Percentiles rank a stretch among this genome's conserved stretches.
Conservation (phyloP, 1,139 yeast species). For the Wickerhamomyces sp. region DNA sequence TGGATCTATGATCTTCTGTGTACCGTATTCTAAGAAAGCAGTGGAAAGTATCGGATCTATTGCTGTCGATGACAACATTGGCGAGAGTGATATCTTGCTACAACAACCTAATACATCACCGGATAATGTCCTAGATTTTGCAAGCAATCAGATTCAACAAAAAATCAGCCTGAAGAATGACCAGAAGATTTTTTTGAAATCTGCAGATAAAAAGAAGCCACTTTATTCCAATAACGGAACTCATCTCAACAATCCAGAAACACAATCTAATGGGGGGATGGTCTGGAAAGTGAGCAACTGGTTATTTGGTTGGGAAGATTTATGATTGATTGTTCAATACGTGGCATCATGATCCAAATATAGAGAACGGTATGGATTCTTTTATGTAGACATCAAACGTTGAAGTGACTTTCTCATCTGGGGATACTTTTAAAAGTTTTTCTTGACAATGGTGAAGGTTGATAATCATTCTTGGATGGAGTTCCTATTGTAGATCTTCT, state of each 20-base stretch:
- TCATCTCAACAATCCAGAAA: constrained; percentile 11
- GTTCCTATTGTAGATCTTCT: constrained; percentile 2
- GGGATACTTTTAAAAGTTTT: constrained; percentile 1
- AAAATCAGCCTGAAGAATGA: constrained; percentile 23
- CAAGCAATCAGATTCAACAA: constrained; percentile 8
- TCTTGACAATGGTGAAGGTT: constrained; percentile 15
- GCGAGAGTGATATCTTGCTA: constrained; percentile 26
- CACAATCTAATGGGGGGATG: constrained; percentile 17
- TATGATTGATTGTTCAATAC: constrained; percentile 21
- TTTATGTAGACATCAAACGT: no score
- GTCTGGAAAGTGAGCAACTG: constrained; percentile 31
- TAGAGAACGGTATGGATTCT: no score
- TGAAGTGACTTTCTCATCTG: neutral
- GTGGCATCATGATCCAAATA: no score
- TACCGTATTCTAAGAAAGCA: constrained; percentile 57
- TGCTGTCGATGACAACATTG: constrained; percentile 55
- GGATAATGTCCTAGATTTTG: constrained; percentile 10
- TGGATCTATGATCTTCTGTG: constrained; percentile 73
- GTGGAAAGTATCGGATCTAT: constrained; percentile 61
- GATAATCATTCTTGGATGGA: constrained; percentile 3
- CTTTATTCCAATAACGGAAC: constrained; percentile 22
- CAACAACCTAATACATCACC: constrained; percentile 9
- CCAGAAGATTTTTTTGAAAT: constrained; percentile 29
- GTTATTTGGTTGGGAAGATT: constrained; percentile 55
- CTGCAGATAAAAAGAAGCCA: constrained; percentile 27